Conservation (phyloP, 148 eudicot species). For the Nepenthes mirabilis region DNA sequence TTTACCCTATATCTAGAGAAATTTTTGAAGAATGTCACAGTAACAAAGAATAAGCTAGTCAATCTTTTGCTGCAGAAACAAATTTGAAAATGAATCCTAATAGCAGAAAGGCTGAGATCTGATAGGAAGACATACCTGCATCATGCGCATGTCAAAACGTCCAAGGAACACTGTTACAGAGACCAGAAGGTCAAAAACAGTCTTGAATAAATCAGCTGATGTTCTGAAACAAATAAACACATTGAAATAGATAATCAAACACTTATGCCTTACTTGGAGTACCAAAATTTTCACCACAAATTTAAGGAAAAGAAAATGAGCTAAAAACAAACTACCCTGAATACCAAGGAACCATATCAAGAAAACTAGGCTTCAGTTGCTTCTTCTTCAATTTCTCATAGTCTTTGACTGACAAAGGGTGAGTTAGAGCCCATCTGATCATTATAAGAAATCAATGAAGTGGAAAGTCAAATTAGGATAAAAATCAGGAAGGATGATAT, state of each 20-base stretch:
- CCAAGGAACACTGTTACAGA: slow-evolving; percentile 96
- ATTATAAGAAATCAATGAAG: slow-evolving; percentile 13
- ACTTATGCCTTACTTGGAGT: not conserved
- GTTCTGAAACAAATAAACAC: slow-evolving; percentile 45
- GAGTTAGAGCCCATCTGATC: slow-evolving; percentile 98
- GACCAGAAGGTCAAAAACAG: slow-evolving; percentile 91
- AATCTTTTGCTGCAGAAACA: slow-evolving; percentile 1
- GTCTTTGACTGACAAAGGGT: slow-evolving; percentile 70
- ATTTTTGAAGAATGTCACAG: too few species aligned
- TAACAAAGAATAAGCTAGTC: too few species aligned
- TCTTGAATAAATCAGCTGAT: slow-evolving; percentile 96
- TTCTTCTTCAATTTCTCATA: slow-evolving; percentile 57
- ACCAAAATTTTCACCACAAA: slow-evolving; percentile 3
- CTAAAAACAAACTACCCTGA: slow-evolving; percentile 54
- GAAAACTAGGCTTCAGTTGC: slow-evolving; percentile 75
- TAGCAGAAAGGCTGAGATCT: not conserved
- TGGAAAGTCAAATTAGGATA: slow-evolving; percentile 6
- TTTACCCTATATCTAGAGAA: too few species aligned
- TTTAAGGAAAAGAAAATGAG: not conserved
- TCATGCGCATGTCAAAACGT: slow-evolving; percentile 99
- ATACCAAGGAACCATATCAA: slow-evolving; percentile 99
- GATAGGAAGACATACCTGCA: slow-evolving; percentile 56
- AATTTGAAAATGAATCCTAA: not conserved
- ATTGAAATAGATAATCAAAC: slow-evolving; percentile 1
- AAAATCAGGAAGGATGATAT: not conserved